phyloP scores from a whole-genome alignment of 805 yeast species.

The Pichia nanzhaoensis region DNA sequence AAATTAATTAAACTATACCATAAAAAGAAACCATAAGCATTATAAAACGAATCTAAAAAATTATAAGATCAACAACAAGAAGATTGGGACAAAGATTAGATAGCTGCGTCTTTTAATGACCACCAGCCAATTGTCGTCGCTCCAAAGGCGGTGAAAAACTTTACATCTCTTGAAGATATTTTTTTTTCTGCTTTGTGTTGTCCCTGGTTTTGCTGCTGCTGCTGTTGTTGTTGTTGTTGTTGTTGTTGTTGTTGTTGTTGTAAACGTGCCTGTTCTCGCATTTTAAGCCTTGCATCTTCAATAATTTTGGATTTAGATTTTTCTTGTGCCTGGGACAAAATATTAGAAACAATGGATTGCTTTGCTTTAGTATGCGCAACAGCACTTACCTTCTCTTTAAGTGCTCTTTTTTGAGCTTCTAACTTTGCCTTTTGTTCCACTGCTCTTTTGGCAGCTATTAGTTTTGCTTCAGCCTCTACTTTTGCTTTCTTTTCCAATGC shows the following conservation, averaged over 20 bases:
- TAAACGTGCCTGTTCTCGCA: conserved; percentile 5
- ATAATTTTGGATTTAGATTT: conserved; percentile 9
- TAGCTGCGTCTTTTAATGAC: conserved; percentile 20
- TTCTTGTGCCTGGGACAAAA: conserved; percentile 1
- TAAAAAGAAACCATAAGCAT: neutral
- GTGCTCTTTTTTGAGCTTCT: neutral
- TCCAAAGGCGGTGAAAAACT: conserved; percentile 25
- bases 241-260: conserved; percentile 5
- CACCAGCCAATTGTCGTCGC: conserved; percentile 29
- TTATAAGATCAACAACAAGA: neutral
- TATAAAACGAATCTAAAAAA: conserved; percentile 1
- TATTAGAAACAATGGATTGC: neutral
- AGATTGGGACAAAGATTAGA: neutral
- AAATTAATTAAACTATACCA: too few relatives aligned
- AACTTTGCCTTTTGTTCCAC: neutral
- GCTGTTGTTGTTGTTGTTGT: conserved; percentile 3
- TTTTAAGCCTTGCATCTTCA: conserved; percentile 11
- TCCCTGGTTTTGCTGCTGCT: conserved; percentile 3
- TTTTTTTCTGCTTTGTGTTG: conserved; percentile 4
- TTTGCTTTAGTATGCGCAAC: neutral
- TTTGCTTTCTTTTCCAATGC: too few relatives aligned
- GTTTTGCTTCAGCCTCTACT: neutral
- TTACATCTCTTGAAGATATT: conserved; percentile 15
- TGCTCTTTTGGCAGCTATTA: neutral
- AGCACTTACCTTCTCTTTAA: neutral